These are phyloP conservation scores for Colletotrichum lupini DNA, from an alignment of 2,329 filamentous ascomycete genomes.

Conservation along the genomic window DNA sequence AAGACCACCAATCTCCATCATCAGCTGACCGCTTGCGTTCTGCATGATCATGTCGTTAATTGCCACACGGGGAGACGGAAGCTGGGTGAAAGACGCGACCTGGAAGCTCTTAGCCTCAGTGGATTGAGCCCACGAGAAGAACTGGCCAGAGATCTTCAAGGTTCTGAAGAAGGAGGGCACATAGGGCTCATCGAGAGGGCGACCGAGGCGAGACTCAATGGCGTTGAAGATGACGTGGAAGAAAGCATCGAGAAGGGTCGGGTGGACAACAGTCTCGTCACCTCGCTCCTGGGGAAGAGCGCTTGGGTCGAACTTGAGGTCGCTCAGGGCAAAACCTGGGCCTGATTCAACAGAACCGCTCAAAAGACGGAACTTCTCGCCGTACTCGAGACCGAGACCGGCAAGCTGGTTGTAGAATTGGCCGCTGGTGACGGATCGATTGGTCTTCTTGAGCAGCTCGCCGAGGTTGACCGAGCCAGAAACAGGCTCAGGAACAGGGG, in stretches of 20 bases:
- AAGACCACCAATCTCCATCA: slow-evolving; percentile 40
- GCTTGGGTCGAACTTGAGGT: background rate
- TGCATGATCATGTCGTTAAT: slow-evolving; percentile 40
- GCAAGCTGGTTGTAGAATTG: slow-evolving; percentile 40
- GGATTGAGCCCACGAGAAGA: slow-evolving; percentile 35
- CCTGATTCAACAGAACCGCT: slow-evolving; percentile 40
- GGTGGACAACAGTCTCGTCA: slow-evolving; percentile 41
- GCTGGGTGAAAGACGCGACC: slow-evolving; percentile 35
- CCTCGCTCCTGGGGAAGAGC: slow-evolving; percentile 4
- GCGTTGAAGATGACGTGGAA: slow-evolving; percentile 42
- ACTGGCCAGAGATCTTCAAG: slow-evolving; percentile 38
- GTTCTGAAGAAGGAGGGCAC: slow-evolving; percentile 40
- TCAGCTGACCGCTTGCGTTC: slow-evolving; percentile 35
- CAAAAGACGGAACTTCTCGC: slow-evolving; percentile 39
- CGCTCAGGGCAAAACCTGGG: slow-evolving; percentile 26
- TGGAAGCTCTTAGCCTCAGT: background rate
- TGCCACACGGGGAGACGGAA: slow-evolving; percentile 40
- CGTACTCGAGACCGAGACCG: slow-evolving; percentile 39
- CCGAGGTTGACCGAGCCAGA: slow-evolving; percentile 10
- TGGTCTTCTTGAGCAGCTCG: slow-evolving; percentile 37
- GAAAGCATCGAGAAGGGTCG: slow-evolving; percentile 40
- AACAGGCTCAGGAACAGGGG: slow-evolving; percentile 30
- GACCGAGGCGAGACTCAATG: slow-evolving; percentile 39
- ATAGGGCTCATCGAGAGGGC: slow-evolving; percentile 40
- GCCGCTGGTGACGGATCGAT: slow-evolving; percentile 37